A percentile compares a stretch with the other conserved stretches of the same genome.
These are phyloP conservation scores for Helianthus annuus DNA, from an alignment of 129 eudicot species.

Conservation along the genomic window DNA sequence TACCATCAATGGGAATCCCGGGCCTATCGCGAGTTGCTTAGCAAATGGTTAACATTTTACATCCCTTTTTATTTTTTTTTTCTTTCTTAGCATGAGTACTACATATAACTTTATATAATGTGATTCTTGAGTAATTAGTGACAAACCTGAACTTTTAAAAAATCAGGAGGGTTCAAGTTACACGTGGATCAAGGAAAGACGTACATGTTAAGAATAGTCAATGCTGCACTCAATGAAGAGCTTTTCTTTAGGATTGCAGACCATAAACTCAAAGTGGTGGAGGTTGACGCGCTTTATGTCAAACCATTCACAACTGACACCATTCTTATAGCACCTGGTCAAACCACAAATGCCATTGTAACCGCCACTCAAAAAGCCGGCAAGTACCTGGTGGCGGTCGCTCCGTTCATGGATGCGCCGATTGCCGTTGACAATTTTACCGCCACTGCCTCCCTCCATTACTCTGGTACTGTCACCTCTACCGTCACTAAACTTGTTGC, in stretches of 20 bases:
- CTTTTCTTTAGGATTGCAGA: slow-evolving; percentile 68
- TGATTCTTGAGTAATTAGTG: not conserved
- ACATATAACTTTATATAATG: not conserved
- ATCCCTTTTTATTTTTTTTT: not conserved
- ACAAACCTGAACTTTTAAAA: not conserved
- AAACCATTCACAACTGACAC: slow-evolving; percentile 64
- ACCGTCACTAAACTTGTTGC: slow-evolving; percentile 46
- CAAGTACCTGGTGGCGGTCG: slow-evolving; percentile 53
- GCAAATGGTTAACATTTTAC: slow-evolving; percentile 38
- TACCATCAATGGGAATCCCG: slow-evolving; percentile 77
- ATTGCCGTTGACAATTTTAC: slow-evolving; percentile 61
- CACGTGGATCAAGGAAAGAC: slow-evolving; percentile 57
- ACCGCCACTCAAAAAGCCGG: slow-evolving; percentile 42
- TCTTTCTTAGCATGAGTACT: not conserved
- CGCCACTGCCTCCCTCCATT: slow-evolving; percentile 61
- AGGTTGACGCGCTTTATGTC: slow-evolving; percentile 72
- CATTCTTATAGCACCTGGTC: slow-evolving; percentile 69
- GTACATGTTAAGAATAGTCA: slow-evolving; percentile 60
- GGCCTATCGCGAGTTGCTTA: slow-evolving; percentile 53
- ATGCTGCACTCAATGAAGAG: slow-evolving; percentile 82
- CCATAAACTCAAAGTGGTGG: slow-evolving; percentile 65
- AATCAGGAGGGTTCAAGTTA: slow-evolving; percentile 51
- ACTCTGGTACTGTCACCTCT: slow-evolving; percentile 43
- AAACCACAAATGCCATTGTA: slow-evolving; percentile 60
- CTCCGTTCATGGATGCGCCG: slow-evolving; percentile 72